Evolutionary conservation across 1,284 basidiomycete species (phyloP).

Genomic region (Psilocybe mexicana): DNA sequence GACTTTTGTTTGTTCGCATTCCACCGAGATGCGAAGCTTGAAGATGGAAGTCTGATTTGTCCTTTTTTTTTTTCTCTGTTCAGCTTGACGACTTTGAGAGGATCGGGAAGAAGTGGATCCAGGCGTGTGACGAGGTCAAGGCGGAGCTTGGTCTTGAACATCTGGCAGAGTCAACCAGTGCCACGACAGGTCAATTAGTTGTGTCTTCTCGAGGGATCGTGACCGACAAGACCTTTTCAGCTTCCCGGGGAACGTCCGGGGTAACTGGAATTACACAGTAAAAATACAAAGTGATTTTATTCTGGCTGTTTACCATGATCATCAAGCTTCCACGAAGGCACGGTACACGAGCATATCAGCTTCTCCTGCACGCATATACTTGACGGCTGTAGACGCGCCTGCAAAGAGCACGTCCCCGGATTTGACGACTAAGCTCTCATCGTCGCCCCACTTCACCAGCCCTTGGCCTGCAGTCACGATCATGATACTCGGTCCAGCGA

Average conservation of each 20-base stretch:
- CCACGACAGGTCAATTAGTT: too few relatives aligned
- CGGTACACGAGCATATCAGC: conserved; percentile 62
- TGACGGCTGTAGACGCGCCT: conserved; percentile 67
- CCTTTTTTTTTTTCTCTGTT: not conserved
- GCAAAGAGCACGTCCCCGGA: conserved; percentile 85
- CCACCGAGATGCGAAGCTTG: too few relatives aligned
- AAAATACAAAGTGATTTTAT: not conserved
- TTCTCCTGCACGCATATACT: conserved; percentile 41
- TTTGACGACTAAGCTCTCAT: conserved; percentile 45
- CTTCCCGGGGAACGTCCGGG: too few relatives aligned
- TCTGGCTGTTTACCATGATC: too few relatives aligned
- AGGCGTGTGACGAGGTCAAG: conserved; percentile 36
- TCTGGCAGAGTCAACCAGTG: not conserved
- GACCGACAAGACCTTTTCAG: too few relatives aligned
- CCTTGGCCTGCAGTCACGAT: conserved; percentile 79
- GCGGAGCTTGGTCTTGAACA: conserved; percentile 15
- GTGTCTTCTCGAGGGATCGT: too few relatives aligned
- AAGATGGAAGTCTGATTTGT: too few relatives aligned
- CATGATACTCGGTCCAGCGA: conserved; percentile 85
- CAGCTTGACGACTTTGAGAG: conserved; percentile 56
- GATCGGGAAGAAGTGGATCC: conserved; percentile 40
- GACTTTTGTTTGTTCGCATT: too few relatives aligned
- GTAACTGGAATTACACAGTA: not conserved
- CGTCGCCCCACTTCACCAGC: conserved; percentile 44
- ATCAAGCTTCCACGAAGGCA: conserved; percentile 63